These are phyloP conservation scores for Lactifluus piperatus DNA, from an alignment of 768 basidiomycete species.

Conservation along the genomic window DNA sequence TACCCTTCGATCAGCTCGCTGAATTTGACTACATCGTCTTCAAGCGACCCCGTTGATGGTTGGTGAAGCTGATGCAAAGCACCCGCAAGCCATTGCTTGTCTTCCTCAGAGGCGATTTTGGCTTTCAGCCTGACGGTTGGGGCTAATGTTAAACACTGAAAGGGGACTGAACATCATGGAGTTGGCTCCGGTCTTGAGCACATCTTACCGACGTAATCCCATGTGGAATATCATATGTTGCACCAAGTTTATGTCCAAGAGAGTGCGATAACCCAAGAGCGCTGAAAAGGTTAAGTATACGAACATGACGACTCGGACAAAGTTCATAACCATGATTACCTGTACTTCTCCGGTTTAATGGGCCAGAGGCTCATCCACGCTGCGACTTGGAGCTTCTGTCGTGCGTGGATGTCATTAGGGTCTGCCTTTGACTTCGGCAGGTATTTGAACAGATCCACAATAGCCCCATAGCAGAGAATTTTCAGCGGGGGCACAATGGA, in stretches of 20 bases:
- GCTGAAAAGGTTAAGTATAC: conserved; percentile 26
- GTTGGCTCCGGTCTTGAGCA: neutral
- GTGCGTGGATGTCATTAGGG: conserved; percentile 44
- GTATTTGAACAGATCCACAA: conserved; percentile 67
- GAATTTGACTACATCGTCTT: conserved; percentile 51
- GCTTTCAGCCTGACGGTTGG: conserved; percentile 54
- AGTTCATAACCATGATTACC: conserved; percentile 27
- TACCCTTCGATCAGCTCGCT: conserved; percentile 48
- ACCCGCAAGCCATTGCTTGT: conserved; percentile 52
- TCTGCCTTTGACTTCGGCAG: conserved; percentile 56
- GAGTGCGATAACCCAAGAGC: conserved; percentile 69
- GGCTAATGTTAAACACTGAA: conserved; percentile 62
- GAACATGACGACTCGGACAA: neutral
- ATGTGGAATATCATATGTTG: conserved; percentile 67
- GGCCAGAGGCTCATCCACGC: conserved; percentile 82
- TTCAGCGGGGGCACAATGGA: conserved; percentile 49
- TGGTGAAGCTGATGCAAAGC: conserved; percentile 50
- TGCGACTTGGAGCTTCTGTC: conserved; percentile 64
- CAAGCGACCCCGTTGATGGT: conserved; percentile 52
- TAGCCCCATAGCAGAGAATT: conserved; percentile 52
- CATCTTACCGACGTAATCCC: conserved; percentile 69
- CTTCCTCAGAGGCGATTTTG: conserved; percentile 45
- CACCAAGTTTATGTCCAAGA: conserved; percentile 66
- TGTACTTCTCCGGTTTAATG: conserved; percentile 44
- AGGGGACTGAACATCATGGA: neutral